Evolutionary conservation across 768 basidiomycete species (phyloP), one percentile per base, ranked within the genome.

Genomic region (Leccinellum rugosiceps): DNA sequence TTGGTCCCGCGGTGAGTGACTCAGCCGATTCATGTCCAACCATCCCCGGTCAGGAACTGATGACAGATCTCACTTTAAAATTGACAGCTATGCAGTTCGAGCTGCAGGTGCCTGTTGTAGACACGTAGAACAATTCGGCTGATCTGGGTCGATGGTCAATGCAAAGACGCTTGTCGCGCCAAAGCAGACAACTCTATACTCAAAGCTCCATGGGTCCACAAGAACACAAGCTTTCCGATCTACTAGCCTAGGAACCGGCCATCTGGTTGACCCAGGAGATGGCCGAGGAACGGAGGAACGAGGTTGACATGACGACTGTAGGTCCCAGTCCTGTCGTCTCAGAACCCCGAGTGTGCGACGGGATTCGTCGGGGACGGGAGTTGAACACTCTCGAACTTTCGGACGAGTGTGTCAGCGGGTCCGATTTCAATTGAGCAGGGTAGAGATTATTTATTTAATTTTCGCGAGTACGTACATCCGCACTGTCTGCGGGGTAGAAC

Each of bases 381-480:
- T 41, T 41, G 38, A 8, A 17, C 6, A 35, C n/a, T 8, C 41
- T 43, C 41, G 19, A n/a, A 44, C 17, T 32, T n/a, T 53, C 35
- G 15, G 35, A 3, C n/a, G n/a, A 41, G n/a, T n/a, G 38, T n/a
- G 38, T n/a, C 38, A 52, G 45, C 4, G 15, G 6, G 17, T 28
- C 28, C 31, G 31, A 31, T 31, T 31, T 31, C 31, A 31, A 15
- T 32, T 15, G 5, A 6, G 21, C 9, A 23, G 13, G 3, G 13
- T 23, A 25, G 31, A 21, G 15, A 35, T 26, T 19, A 41, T 41
- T 38, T 38, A 46, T 32, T 50, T 48, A 38, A 41, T 58, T 53
- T 28, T 25, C 25, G 19, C 15, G 2, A 23, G 47, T 66, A 64
- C 58, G 58, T 65, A 67, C 52, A 28, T 14, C 26, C 50, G 31